phyloP scores from a whole-genome alignment of 202 grass and related monocot genomes.

The Musa balbisiana region DNA sequence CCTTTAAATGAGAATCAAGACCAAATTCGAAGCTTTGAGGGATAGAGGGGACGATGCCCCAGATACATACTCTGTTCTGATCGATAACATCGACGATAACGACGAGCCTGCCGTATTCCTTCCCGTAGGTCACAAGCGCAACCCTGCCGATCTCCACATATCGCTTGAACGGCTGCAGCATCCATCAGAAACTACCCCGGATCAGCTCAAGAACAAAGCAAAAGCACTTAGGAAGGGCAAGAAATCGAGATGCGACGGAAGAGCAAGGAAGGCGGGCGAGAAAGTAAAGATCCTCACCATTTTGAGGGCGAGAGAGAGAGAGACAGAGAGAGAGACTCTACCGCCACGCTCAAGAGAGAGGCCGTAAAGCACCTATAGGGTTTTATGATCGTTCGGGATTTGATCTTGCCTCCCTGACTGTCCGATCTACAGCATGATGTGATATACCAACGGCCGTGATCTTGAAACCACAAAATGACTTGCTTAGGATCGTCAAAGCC shows the following conservation, averaged over 20 bases:
- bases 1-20: neutral
- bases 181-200: neutral
- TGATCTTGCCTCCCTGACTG: neutral
- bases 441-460: no score
- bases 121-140: conserved; percentile 6
- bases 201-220: neutral
- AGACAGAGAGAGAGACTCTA: neutral
- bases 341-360: neutral
- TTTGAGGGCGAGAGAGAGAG: neutral
- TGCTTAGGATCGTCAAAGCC: no score
- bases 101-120: conserved; percentile 15
- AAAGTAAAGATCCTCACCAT: neutral
- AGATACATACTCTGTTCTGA: conserved; percentile 8
- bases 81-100: conserved; percentile 19
- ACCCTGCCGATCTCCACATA: conserved; percentile 17
- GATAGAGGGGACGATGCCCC: neutral
- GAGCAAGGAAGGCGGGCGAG: neutral
- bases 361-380: neutral
- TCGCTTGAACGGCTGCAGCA: conserved; percentile 5
- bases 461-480: no score
- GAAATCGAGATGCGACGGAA: neutral
- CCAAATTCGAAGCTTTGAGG: no score
- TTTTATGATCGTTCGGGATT: neutral
- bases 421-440: neutral
- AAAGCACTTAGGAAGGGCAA: neutral